These are phyloP conservation scores for Porcisia deanei DNA, from an alignment of 208 protist species.

Conservation along the genomic window DNA sequence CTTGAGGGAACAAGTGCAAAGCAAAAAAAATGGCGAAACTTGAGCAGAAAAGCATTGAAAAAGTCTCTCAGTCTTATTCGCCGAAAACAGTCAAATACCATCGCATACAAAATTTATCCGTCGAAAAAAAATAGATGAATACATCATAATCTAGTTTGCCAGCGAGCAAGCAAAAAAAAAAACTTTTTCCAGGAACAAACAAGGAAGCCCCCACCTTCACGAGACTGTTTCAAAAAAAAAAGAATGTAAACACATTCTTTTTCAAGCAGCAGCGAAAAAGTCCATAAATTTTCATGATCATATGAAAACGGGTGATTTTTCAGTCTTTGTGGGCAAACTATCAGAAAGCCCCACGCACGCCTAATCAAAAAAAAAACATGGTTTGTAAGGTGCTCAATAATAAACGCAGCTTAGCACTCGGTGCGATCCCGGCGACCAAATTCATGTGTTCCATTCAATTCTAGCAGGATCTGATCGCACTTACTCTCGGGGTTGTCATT, in stretches of 20 bases:
- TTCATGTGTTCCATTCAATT: slow-evolving; percentile 50
- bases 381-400: not conserved
- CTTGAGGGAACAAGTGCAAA: not conserved
- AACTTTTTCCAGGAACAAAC: not conserved
- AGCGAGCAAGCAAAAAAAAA: not conserved
- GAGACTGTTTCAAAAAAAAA: not conserved
- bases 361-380: not conserved
- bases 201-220: not conserved
- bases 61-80: not conserved
- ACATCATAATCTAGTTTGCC: not conserved
- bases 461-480: slow-evolving; percentile 51
- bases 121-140: not conserved
- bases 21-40: not conserved
- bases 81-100: no score
- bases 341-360: not conserved
- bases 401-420: slow-evolving; percentile 17
- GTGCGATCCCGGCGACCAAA: slow-evolving; percentile 49
- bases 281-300: not conserved
- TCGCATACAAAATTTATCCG: no score
- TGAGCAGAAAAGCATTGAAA: not conserved
- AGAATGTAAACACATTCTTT: slow-evolving; percentile 4
- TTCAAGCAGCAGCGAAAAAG: not conserved
- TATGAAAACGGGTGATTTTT: not conserved
- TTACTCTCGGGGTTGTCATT: slow-evolving; percentile 32
- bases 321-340: not conserved